Percentiles rank a stretch among this genome's conserved stretches.
Evolutionary conservation across 768 basidiomycete genomes (phyloP).

Genomic region (Leccinum incarnatum): DNA sequence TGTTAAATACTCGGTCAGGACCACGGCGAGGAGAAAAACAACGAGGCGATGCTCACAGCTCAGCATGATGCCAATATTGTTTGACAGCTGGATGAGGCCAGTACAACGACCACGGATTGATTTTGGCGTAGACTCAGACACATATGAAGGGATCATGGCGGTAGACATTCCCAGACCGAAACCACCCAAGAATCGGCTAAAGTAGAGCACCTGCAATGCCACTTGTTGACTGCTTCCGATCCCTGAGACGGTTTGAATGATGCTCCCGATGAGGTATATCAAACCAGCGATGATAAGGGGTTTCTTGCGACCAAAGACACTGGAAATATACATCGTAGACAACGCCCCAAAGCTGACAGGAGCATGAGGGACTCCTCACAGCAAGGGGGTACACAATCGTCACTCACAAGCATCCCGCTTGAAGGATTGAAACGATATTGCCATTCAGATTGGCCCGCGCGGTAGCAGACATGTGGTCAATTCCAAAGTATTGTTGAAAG

Average conservation of each 20-base stretch:
- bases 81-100: constrained; percentile 37
- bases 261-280: constrained; percentile 47
- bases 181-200: constrained; percentile 58
- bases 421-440: constrained; percentile 51
- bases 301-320: constrained; percentile 45
- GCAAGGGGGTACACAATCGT: neutral
- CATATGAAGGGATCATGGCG: constrained; percentile 48
- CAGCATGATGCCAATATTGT: constrained; percentile 34
- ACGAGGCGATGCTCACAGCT: constrained; percentile 26
- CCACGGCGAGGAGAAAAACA: neutral
- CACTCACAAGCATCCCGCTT: constrained; percentile 49
- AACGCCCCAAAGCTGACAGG: constrained; percentile 41
- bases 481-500: constrained; percentile 48
- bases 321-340: constrained; percentile 39
- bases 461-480: constrained; percentile 36
- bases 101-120: constrained; percentile 51
- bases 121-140: constrained; percentile 49
- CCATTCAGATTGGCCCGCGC: constrained; percentile 43
- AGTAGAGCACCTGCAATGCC: constrained; percentile 41
- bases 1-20: constrained; percentile 10
- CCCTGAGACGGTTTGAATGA: constrained; percentile 45
- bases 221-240: constrained; percentile 37
- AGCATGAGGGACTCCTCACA: neutral
- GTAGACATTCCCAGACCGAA: constrained; percentile 57
- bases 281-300: constrained; percentile 43